Evolutionary conservation across 495 filamentous ascomycete species (phyloP), one percentile per base, ranked within the genome.

Genomic region (Penicillium mononematosum): DNA sequence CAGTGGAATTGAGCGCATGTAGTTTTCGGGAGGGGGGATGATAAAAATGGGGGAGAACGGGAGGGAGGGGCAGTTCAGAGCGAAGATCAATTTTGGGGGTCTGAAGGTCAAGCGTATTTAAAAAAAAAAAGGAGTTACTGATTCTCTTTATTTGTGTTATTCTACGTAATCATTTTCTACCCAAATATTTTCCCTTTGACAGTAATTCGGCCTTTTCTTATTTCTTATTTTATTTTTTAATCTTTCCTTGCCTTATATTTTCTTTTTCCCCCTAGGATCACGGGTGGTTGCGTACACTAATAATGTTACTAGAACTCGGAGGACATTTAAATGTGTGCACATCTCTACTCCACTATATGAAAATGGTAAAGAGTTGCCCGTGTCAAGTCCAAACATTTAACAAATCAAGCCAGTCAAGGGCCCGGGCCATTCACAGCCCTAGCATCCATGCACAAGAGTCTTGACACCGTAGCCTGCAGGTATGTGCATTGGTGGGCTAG

Each of bases 221-320:
- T 9, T 20, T 14, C 24, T 14, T 45, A 44, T 20, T 38, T 32
- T 27, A 48, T 44, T 32, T 16, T 43, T 38, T 12, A 52, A 49
- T 24, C 38, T 38, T n/a, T 55, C 49, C 24, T 44, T 48, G 22
- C 39, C 24, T 58, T 52, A 42, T 42, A 50, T 53, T 53, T 56
- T 31, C 45, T 55, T 41, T 50, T 50, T 34, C n/a, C 38, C 42
- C 56, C 48, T 31, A 53, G 53, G 39, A 27, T 47, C 45, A 32
- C 65, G 67, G 67, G 63, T 67, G 65, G 53, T 68, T 72, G 69
- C 69, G 65, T 70, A 63, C 63, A 53, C 48, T 32, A 9, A 49
- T 66, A 59, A 65, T 50, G 56, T 57, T 45, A 38, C 53, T 62
- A 65, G 51, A 54, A 57, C 54, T 32, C 25, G 27, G 27, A 29